Evolutionary conservation across 2,329 filamentous ascomycete genomes (phyloP), one percentile per base, ranked within the genome.

Genomic region (Hymenoscyphus fraxineus): DNA sequence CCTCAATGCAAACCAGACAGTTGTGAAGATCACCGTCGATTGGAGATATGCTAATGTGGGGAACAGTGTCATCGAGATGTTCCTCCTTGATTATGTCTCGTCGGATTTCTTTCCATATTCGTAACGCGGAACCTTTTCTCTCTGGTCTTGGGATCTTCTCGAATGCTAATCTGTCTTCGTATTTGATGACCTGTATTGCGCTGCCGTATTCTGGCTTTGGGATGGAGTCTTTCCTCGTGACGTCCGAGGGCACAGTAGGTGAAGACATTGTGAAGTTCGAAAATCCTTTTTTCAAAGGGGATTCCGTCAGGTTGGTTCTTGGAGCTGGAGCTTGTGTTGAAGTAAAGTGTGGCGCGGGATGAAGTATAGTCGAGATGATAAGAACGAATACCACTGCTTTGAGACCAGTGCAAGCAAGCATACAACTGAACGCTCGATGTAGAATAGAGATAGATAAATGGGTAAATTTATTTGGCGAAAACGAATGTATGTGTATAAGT

Each of bases 1-100:
- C 61, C 32, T 63, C 57, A 7, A 63, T 54, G 19, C 61, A 59
- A 12, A 56, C 61, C 19, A 63, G 32, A 31, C 61, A 63, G 41
- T 59, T 59, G 5, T 54, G 39, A 19, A 41, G 32, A 44, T 41
- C 16, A 15, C 56, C 61, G 35, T 63, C 19, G 15, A 63, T 59
- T 22, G 61, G 61, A 38, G 56, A 56, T 27, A 63, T 39, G 57
- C 61, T 63, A 6, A 63, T 15, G 27, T 55, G 56, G 10, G 61
- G 61, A 31, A n/a, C 19, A 31, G n/a, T 19, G 22, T 32, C 51
- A 22, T 6, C 16, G 15, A 51, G 19, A 51, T 51, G 7, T 13
- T 27, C 51, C 19, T 56, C 19, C 19, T 27, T 44, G 41, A 44
- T n/a, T 44, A 44, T 44, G 6, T n/a, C 41, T 16, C n/a, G 35